Evolutionary conservation across 2,329 filamentous ascomycete genomes (phyloP).

Genomic region (Macrophomina tecta): DNA sequence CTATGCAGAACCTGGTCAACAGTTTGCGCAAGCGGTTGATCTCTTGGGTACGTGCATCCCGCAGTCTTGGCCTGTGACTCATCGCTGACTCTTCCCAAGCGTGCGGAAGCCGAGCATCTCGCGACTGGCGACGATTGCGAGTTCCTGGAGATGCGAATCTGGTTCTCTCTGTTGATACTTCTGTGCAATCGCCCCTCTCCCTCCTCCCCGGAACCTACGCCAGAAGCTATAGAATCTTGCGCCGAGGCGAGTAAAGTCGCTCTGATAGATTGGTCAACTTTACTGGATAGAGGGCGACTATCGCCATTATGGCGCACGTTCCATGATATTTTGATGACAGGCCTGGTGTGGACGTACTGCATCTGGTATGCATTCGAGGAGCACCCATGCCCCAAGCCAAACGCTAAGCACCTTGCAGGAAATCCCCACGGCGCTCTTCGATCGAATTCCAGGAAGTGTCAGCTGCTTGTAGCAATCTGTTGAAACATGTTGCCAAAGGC

Average conservation of each 20-base stretch:
- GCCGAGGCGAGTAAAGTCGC: neutral
- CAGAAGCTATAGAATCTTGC: neutral
- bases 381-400: neutral
- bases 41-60: neutral
- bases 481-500: constrained; percentile 1
- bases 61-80: neutral
- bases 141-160: constrained; percentile 5
- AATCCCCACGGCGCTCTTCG: neutral
- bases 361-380: neutral
- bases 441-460: neutral
- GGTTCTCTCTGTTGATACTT: neutral
- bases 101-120: neutral
- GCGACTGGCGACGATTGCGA: neutral
- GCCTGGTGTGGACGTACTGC: constrained; percentile 8
- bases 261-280: neutral
- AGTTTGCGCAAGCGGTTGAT: neutral
- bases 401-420: neutral
- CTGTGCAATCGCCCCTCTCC: neutral
- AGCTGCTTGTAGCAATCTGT: neutral
- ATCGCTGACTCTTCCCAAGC: neutral
- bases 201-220: neutral
- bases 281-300: neutral
- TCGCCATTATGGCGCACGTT: neutral
- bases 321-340: neutral
- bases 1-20: constrained; percentile 9